These are phyloP conservation scores for Aspergillus jensenii DNA, from an alignment of 2,329 filamentous ascomycete species.

Conservation along the genomic window DNA sequence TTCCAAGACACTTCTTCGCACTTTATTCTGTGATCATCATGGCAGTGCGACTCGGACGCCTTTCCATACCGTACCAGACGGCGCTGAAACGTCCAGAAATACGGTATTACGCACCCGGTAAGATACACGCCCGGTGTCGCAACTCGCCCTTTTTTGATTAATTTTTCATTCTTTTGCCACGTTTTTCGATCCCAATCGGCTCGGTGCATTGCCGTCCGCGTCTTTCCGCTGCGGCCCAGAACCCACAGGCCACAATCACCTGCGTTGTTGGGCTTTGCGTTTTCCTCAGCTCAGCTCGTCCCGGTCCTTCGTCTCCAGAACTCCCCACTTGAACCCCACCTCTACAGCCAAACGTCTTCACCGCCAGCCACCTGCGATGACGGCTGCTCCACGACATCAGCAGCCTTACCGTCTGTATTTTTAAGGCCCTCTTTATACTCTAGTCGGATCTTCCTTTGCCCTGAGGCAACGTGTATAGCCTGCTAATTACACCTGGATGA, in stretches of 20 bases:
- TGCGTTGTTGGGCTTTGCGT: slow-evolving; percentile 9
- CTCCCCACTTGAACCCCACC: slow-evolving; percentile 9
- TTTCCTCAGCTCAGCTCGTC: slow-evolving; percentile 11
- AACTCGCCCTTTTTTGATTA: slow-evolving; percentile 9
- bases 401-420: neutral
- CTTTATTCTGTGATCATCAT: neutral
- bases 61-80: slow-evolving; percentile 15
- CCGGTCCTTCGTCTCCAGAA: slow-evolving; percentile 15
- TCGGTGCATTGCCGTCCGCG: slow-evolving; percentile 35
- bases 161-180: slow-evolving; percentile 22
- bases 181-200: slow-evolving; percentile 33
- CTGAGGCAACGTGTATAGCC: neutral
- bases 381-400: slow-evolving; percentile 9
- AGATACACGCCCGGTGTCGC: slow-evolving; percentile 1
- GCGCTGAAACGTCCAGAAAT: neutral
- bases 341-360: slow-evolving; percentile 16
- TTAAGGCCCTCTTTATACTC: neutral
- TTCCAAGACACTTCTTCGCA: neutral
- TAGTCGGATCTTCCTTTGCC: neutral
- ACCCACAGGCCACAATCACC: slow-evolving; percentile 28
- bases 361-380: slow-evolving; percentile 10
- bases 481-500: neutral
- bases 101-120: slow-evolving; percentile 14
- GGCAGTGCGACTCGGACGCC: neutral
- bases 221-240: slow-evolving; percentile 29